Conservation (phyloP, 2,329 filamentous ascomycete genomes). For the Talaromyces sp. region DNA sequence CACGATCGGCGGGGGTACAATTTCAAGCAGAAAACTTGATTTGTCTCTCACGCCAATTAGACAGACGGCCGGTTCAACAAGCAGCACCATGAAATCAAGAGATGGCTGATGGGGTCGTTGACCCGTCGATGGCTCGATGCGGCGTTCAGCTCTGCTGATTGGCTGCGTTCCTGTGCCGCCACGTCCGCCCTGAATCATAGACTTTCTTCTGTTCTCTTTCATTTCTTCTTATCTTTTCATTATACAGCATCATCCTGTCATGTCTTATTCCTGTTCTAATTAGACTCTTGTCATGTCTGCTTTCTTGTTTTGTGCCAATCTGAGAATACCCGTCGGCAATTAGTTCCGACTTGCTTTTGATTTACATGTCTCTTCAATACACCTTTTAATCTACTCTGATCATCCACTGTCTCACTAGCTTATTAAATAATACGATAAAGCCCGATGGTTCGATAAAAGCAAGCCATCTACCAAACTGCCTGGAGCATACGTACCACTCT, state of each 20-base stretch:
- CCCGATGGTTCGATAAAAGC: too few relatives aligned
- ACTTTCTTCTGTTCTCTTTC: background rate
- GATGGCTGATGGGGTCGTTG: background rate
- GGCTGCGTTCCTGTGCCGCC: constrained; percentile 7
- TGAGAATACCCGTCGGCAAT: constrained; percentile 10
- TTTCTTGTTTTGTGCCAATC: constrained; percentile 5
- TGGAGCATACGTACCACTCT: background rate
- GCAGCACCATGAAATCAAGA: background rate
- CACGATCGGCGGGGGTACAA: background rate
- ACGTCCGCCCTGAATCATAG: background rate
- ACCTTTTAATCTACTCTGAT: background rate
- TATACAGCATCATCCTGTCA: background rate
- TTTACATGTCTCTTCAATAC: background rate
- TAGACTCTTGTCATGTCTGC: constrained; percentile 1
- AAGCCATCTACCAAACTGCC: background rate
- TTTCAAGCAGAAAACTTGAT: background rate
- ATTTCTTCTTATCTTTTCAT: background rate
- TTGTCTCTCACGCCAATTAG: background rate
- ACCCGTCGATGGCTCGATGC: background rate
- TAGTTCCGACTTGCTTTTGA: constrained; percentile 6
- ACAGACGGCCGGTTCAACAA: background rate
- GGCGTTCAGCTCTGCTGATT: background rate
- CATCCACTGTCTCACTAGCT: background rate
- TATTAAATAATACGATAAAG: background rate
- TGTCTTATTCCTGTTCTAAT: constrained; percentile 5